These are phyloP conservation scores for Euphrasia confusa DNA, from an alignment of 257 asterid genomes.

Conservation along the genomic window DNA sequence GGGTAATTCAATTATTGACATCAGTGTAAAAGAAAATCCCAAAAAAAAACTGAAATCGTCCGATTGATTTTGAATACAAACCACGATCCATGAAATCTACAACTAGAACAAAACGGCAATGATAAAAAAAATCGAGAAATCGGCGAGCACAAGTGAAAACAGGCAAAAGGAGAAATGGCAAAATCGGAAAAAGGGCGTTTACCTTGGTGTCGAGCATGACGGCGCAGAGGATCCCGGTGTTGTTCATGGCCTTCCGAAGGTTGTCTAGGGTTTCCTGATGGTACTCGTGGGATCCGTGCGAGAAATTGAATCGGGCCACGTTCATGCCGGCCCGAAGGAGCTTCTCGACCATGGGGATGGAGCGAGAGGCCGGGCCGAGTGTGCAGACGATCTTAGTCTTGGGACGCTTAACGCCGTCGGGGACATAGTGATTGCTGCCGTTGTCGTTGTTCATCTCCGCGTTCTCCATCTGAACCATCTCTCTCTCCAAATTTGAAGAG, in stretches of 20 bases:
- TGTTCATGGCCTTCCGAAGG: constrained; percentile 62
- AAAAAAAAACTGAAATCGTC: background rate
- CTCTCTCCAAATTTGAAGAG: background rate
- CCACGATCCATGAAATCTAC: background rate
- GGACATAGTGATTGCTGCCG: constrained; percentile 11
- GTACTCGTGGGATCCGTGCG: constrained; percentile 68
- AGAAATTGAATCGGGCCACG: constrained; percentile 72
- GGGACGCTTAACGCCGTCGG: constrained; percentile 33
- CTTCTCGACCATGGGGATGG: constrained; percentile 65
- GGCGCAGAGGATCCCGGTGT: constrained; percentile 69
- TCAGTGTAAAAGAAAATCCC: background rate
- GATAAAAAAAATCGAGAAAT: background rate
- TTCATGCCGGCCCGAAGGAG: constrained; percentile 69
- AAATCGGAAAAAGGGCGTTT: no score
- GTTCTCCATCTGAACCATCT: constrained; percentile 11
- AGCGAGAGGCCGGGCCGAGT: constrained; percentile 70
- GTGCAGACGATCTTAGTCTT: constrained; percentile 78
- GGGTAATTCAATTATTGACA: no score
- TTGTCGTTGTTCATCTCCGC: constrained; percentile 18
- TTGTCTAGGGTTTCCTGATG: constrained; percentile 77
- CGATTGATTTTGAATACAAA: background rate
- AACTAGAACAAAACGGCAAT: background rate
- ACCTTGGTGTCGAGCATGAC: constrained; percentile 81
- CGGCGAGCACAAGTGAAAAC: background rate
- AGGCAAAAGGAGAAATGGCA: background rate